These are phyloP conservation scores for Apophysomyces ossiformis DNA, from an alignment of 371 early-diverging fungal species.

Conservation along the genomic window DNA sequence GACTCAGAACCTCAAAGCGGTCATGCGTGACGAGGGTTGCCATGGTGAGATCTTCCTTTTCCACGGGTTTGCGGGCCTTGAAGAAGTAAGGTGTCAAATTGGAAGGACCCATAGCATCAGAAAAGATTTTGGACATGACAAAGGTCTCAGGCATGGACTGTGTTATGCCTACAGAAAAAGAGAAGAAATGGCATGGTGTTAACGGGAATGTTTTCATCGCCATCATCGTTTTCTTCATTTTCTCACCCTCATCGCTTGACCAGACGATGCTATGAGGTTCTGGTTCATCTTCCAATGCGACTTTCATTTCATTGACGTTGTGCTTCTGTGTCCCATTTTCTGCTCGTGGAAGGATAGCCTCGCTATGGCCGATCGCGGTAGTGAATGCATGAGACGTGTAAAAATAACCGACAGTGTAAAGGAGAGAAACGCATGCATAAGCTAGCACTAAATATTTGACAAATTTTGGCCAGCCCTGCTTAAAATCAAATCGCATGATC, in stretches of 20 bases:
- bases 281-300: constrained; percentile 12
- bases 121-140: constrained; percentile 49
- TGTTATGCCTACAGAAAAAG: constrained; percentile 16
- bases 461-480: constrained; percentile 20
- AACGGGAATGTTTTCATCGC: no score
- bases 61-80: constrained; percentile 26
- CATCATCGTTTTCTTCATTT: neutral
- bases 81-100: constrained; percentile 50
- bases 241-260: constrained; percentile 22
- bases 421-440: constrained; percentile 26
- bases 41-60: constrained; percentile 36
- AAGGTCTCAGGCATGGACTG: constrained; percentile 31
- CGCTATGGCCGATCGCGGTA: neutral
- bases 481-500: constrained; percentile 20
- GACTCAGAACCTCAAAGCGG: constrained; percentile 46
- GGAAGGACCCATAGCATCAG: constrained; percentile 43
- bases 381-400: constrained; percentile 17
- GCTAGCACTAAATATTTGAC: constrained; percentile 20
- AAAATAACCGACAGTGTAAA: constrained; percentile 25
- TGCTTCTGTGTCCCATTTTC: constrained; percentile 2
- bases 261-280: constrained; percentile 25
- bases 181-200: neutral
- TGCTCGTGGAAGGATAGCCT: constrained; percentile 22
- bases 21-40: constrained; percentile 53
- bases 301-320: neutral